Evolutionary conservation across 2,329 filamentous ascomycete genomes (phyloP).

Genomic region (Pseudogymnoascus sp.): DNA sequence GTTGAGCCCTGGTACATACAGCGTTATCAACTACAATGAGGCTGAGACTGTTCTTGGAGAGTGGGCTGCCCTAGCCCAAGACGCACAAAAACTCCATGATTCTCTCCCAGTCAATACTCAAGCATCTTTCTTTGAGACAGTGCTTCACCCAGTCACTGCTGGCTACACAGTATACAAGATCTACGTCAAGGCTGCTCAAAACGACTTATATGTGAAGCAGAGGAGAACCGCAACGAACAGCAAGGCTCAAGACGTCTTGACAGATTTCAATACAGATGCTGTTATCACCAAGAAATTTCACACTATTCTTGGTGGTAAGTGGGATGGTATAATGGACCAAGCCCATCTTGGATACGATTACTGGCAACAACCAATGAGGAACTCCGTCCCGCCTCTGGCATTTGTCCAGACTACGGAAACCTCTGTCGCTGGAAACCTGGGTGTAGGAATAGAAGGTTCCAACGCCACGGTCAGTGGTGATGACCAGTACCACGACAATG

Average conservation of each 20-base stretch:
- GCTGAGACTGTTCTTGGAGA: slow-evolving; percentile 47
- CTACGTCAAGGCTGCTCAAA: slow-evolving; percentile 40
- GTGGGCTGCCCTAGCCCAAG: slow-evolving; percentile 43
- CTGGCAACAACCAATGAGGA: slow-evolving; percentile 67
- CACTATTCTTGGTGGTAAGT: slow-evolving; percentile 50
- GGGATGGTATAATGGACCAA: slow-evolving; percentile 54
- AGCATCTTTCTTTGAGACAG: slow-evolving; percentile 54
- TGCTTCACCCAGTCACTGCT: slow-evolving; percentile 51
- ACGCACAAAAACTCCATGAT: slow-evolving; percentile 49
- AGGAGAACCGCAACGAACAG: slow-evolving; percentile 48
- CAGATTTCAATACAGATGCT: slow-evolving; percentile 47
- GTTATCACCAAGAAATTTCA: slow-evolving; percentile 50
- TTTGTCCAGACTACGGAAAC: slow-evolving; percentile 51
- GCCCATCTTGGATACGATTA: slow-evolving; percentile 47
- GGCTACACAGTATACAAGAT: slow-evolving; percentile 48
- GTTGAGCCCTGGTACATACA: slow-evolving; percentile 49
- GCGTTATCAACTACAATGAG: slow-evolving; percentile 55
- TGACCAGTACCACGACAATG: slow-evolving; percentile 51
- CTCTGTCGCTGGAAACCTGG: slow-evolving; percentile 53
- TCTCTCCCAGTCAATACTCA: slow-evolving; percentile 31
- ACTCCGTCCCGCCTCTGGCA: slow-evolving; percentile 51
- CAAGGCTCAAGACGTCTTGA: slow-evolving; percentile 42
- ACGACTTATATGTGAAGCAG: slow-evolving; percentile 47
- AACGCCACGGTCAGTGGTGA: slow-evolving; percentile 62
- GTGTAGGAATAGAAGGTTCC: slow-evolving; percentile 54